Evolutionary conservation across 345 rosid genomes (phyloP).

Genomic region (Bruguiera gymnorhiza): DNA sequence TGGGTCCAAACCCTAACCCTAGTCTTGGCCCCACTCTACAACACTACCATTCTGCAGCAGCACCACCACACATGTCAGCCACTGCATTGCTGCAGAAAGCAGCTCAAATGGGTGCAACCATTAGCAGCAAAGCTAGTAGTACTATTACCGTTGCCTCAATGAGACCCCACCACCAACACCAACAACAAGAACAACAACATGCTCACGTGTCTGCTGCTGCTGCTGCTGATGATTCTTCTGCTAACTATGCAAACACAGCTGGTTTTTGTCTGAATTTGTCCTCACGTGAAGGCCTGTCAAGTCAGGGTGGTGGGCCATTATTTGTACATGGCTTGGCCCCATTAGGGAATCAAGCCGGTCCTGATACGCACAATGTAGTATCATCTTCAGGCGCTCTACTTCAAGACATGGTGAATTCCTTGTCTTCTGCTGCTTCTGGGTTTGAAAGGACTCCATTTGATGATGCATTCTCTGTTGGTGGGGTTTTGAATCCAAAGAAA

Average conservation of each 20-base stretch:
- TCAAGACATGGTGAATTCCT: slow-evolving; percentile 49
- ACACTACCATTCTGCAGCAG: slow-evolving; percentile 20
- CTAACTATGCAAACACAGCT: slow-evolving; percentile 13
- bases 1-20: slow-evolving; percentile 58
- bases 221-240: slow-evolving; percentile 8
- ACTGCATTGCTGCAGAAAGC: slow-evolving; percentile 90
- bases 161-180: slow-evolving; percentile 38
- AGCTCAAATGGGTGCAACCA: slow-evolving; percentile 72
- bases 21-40: slow-evolving; percentile 37
- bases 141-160: neutral
- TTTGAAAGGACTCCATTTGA: slow-evolving; percentile 40
- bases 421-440: slow-evolving; percentile 37
- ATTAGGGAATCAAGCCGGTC: slow-evolving; percentile 27
- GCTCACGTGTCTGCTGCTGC: slow-evolving; percentile 37
- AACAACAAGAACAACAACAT: slow-evolving; percentile 20
- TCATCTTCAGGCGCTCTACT: slow-evolving; percentile 28
- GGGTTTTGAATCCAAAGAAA: slow-evolving; percentile 41
- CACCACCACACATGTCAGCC: slow-evolving; percentile 75
- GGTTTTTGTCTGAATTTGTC: slow-evolving; percentile 48
- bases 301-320: slow-evolving; percentile 14
- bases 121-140: slow-evolving; percentile 25
- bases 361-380: neutral
- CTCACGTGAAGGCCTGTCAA: slow-evolving; percentile 37
- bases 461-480: slow-evolving; percentile 33
- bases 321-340: slow-evolving; percentile 24